Percentiles rank a stretch among this genome's conserved stretches.
Conservation (phyloP, 257 asterid genomes). For the Paraleonurus japonicus region DNA sequence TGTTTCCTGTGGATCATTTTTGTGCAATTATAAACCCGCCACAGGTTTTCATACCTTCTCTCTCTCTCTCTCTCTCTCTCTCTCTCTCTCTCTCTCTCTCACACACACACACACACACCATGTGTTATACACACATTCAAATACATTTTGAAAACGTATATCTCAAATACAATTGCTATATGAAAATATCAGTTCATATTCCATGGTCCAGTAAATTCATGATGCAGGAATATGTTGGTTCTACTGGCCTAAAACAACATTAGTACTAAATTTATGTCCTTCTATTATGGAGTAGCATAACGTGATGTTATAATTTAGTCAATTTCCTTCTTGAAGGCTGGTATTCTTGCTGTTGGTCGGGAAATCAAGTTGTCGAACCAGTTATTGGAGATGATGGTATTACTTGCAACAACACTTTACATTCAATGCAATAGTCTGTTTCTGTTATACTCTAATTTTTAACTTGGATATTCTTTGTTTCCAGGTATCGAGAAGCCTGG, state of each 20-base stretch:
- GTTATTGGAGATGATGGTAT: constrained; percentile 79
- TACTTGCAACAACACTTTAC: constrained; percentile 18
- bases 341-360: constrained; percentile 96
- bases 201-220: background rate
- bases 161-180: background rate
- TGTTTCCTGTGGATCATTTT: constrained; percentile 94
- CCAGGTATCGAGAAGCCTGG: constrained; percentile 84
- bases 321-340: constrained; percentile 69
- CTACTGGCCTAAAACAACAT: background rate
- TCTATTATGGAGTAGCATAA: background rate
- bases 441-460: background rate
- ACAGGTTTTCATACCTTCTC: constrained; percentile 61
- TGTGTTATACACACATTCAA: background rate
- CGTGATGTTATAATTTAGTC: constrained; percentile 22
- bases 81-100: constrained; percentile 36
- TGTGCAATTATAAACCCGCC: constrained; percentile 99
- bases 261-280: background rate
- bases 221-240: constrained; percentile 10
- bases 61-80: constrained; percentile 23
- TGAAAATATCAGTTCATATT: background rate
- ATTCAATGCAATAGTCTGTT: constrained; percentile 19
- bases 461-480: constrained; percentile 28
- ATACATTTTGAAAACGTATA: background rate
- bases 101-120: no score
- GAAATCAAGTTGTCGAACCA: constrained; percentile 89